Evolutionary conservation across 345 rosid species (phyloP).

Genomic region (Eucalyptus erythrocorys): DNA sequence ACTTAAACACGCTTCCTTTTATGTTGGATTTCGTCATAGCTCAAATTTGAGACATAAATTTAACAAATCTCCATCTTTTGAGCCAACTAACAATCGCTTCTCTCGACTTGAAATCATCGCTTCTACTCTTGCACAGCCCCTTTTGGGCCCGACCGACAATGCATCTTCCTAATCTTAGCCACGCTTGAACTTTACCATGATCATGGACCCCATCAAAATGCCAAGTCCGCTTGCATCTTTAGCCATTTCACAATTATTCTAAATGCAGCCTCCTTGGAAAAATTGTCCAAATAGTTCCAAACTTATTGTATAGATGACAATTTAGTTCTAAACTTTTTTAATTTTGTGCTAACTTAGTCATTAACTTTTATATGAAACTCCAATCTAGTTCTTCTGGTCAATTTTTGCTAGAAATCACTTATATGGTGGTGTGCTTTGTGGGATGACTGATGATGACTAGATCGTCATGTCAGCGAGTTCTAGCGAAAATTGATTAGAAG

Average conservation of each 20-base stretch:
- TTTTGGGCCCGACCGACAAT: neutral
- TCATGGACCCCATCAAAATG: neutral
- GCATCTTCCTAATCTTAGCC: neutral
- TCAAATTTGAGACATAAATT: neutral
- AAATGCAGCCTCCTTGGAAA: neutral
- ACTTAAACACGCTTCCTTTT: neutral
- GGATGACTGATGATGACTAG: neutral
- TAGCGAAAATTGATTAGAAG: neutral
- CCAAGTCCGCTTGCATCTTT: neutral
- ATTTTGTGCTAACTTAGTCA: neutral
- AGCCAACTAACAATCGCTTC: neutral
- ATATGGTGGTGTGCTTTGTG: neutral
- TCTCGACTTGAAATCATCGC: neutral
- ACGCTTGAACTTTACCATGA: too few species aligned
- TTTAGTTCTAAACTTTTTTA: too few species aligned
- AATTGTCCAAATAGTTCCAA: too few species aligned
- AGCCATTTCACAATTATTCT: neutral
- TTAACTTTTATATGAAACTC: neutral
- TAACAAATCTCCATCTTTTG: neutral
- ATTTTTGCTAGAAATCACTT: neutral
- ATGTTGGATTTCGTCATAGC: neutral
- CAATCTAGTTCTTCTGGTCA: neutral
- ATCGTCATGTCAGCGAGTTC: too few species aligned
- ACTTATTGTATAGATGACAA: neutral
- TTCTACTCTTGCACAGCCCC: neutral